These are phyloP conservation scores for Plicaturopsis crispa DNA, from an alignment of 768 basidiomycete genomes.

Conservation along the genomic window DNA sequence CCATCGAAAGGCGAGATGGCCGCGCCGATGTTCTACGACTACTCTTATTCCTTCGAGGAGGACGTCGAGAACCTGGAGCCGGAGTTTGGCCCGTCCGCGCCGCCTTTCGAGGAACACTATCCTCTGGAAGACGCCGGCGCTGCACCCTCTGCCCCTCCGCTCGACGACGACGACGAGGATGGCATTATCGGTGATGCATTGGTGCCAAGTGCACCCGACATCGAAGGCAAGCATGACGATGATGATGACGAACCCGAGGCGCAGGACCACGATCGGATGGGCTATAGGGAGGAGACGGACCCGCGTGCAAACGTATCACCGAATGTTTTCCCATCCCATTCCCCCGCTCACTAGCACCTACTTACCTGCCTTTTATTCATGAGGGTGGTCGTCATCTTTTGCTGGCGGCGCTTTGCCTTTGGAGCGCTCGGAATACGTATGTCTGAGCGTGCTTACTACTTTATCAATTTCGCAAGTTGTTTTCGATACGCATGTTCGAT, in stretches of 20 bases:
- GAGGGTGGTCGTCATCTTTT: no score
- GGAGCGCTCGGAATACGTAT: no score
- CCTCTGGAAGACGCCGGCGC: slow-evolving; percentile 20
- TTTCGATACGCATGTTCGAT: no score
- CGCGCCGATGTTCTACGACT: slow-evolving; percentile 30
- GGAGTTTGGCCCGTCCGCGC: slow-evolving; percentile 33
- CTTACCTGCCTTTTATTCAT: no score
- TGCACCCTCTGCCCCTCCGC: slow-evolving; percentile 41
- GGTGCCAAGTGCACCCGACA: not conserved
- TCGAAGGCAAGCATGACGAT: not conserved
- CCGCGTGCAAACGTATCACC: not conserved
- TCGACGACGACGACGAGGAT: slow-evolving; percentile 15
- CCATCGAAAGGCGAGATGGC: slow-evolving; percentile 36
- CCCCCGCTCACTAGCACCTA: no score
- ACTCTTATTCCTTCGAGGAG: slow-evolving; percentile 29
- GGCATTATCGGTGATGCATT: not conserved
- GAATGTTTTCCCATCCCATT: no score
- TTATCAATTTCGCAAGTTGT: no score
- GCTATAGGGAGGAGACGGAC: not conserved
- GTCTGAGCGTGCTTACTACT: no score
- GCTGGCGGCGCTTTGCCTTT: no score
- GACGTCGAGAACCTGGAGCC: slow-evolving; percentile 24
- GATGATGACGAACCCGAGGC: not conserved
- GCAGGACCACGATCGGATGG: not conserved
- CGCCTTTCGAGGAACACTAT: slow-evolving; percentile 31